phyloP scores from a whole-genome alignment of 164 flowering plant species.

The Nelumbo lutea region DNA sequence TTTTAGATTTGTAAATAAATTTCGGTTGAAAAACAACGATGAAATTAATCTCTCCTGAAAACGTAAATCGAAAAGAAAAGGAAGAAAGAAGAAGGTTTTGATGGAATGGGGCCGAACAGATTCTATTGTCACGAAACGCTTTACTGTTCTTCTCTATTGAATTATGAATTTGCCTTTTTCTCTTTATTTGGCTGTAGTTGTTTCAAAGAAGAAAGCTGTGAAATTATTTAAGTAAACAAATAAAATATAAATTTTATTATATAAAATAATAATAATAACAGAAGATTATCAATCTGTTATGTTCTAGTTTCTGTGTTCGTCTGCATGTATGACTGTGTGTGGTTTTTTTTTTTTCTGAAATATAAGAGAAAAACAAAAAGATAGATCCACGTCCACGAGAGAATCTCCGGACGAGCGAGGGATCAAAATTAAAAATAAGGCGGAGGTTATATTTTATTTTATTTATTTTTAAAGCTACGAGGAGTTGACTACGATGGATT shows the following conservation, averaged over 20 bases:
- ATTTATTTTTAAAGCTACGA: slow-evolving; percentile 3
- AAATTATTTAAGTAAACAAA: not conserved
- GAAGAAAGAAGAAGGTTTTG: no score
- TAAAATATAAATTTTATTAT: no score
- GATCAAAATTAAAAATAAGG: not conserved
- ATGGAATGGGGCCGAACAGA: not conserved
- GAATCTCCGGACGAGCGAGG: not conserved
- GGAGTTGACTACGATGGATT: slow-evolving; percentile 18
- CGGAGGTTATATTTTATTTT: not conserved
- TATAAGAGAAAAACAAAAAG: slow-evolving; percentile 7
- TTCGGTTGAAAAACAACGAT: not conserved
- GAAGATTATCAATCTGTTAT: no score
- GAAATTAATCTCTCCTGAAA: not conserved
- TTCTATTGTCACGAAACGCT: not conserved
- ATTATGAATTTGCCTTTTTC: not conserved
- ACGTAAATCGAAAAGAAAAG: no score
- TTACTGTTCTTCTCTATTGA: not conserved
- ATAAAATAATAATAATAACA: no score
- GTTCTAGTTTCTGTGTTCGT: no score
- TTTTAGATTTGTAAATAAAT: not conserved
- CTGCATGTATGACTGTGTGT: not conserved
- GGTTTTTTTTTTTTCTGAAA: not conserved
- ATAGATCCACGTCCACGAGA: slow-evolving; percentile 3
- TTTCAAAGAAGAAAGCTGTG: not conserved
- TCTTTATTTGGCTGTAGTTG: not conserved